These are phyloP conservation scores for Naganishia albida DNA, from an alignment of 1,284 basidiomycete species.

Conservation along the genomic window DNA sequence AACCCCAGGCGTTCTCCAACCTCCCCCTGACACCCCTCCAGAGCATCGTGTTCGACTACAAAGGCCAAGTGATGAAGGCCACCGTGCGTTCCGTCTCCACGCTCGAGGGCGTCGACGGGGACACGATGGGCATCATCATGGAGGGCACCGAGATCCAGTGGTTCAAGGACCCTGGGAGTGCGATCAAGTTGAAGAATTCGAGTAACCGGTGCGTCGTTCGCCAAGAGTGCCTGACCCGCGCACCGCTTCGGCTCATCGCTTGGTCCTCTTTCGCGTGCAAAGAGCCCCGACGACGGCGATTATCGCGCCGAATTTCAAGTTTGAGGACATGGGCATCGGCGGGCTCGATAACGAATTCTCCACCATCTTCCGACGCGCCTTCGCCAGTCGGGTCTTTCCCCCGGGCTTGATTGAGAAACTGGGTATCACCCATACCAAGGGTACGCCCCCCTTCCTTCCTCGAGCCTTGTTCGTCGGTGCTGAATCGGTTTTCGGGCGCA, in stretches of 20 bases:
- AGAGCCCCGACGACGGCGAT: slow-evolving; percentile 93
- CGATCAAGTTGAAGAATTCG: slow-evolving; percentile 88
- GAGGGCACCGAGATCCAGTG: slow-evolving; percentile 87
- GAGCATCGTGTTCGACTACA: slow-evolving; percentile 84
- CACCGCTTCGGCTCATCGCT: neutral
- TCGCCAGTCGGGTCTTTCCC: slow-evolving; percentile 96
- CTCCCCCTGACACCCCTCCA: slow-evolving; percentile 64
- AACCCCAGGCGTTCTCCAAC: slow-evolving; percentile 68
- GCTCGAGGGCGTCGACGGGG: slow-evolving; percentile 53
- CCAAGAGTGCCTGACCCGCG: neutral
- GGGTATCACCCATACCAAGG: slow-evolving; percentile 98
- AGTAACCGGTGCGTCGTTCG: slow-evolving; percentile 70
- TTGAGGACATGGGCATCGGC: slow-evolving; percentile 99
- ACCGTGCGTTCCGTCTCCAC: slow-evolving; percentile 68
- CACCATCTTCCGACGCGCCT: slow-evolving; percentile 97
- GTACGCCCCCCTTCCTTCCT: slow-evolving; percentile 54
- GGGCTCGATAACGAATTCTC: slow-evolving; percentile 94
- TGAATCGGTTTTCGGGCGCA: neutral
- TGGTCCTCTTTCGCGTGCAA: neutral
- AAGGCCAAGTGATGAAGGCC: slow-evolving; percentile 79
- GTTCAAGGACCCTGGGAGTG: slow-evolving; percentile 75
- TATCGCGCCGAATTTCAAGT: slow-evolving; percentile 97
- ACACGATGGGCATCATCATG: slow-evolving; percentile 76
- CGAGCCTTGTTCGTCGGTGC: neutral
- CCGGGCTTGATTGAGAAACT: slow-evolving; percentile 95